Percentiles rank a stretch among this genome's conserved stretches.
Conservation (phyloP, 1,139 yeast genomes). For the Zhuliangozyma parablackwelliae region DNA sequence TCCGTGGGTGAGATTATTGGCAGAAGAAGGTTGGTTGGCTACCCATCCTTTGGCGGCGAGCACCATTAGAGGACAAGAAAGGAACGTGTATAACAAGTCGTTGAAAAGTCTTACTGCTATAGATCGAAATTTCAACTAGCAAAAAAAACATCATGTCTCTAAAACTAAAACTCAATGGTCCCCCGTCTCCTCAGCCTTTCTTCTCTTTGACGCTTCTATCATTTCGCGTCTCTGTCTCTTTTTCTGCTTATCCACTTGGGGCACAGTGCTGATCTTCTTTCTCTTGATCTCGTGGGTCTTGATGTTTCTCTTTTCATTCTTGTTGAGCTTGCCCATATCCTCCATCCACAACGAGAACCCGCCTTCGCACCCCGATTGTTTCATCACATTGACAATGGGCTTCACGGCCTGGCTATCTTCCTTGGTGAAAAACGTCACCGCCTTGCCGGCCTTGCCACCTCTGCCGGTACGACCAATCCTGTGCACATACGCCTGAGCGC, state of each 20-base stretch:
- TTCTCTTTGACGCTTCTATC: constrained; percentile 74
- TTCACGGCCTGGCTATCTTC: constrained; percentile 75
- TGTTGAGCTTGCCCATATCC: constrained; percentile 62
- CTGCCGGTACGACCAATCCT: constrained; percentile 99
- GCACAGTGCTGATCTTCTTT: constrained; percentile 81
- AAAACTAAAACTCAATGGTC: no score
- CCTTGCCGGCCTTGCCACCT: constrained; percentile 82
- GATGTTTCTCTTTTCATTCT: constrained; percentile 60
- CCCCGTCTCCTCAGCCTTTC: constrained; percentile 30
- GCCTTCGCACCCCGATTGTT: constrained; percentile 75
- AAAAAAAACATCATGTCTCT: no score
- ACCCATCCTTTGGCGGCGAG: constrained; percentile 47
- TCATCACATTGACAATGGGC: constrained; percentile 90
- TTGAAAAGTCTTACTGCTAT: no score
- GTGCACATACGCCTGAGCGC: constrained; percentile 93
- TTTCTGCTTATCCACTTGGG: constrained; percentile 62
- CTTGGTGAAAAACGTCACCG: constrained; percentile 89
- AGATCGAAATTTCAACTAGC: no score
- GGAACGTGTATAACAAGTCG: neutral
- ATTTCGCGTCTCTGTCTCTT: constrained; percentile 61
- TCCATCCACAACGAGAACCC: constrained; percentile 81
- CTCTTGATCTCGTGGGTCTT: constrained; percentile 63
- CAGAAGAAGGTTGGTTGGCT: constrained; percentile 88
- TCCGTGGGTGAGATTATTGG: constrained; percentile 96
- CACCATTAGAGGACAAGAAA: constrained; percentile 16